These are phyloP conservation scores for Penicillium maclennaniae DNA, from an alignment of 495 filamentous ascomycete genomes.

Conservation along the genomic window DNA sequence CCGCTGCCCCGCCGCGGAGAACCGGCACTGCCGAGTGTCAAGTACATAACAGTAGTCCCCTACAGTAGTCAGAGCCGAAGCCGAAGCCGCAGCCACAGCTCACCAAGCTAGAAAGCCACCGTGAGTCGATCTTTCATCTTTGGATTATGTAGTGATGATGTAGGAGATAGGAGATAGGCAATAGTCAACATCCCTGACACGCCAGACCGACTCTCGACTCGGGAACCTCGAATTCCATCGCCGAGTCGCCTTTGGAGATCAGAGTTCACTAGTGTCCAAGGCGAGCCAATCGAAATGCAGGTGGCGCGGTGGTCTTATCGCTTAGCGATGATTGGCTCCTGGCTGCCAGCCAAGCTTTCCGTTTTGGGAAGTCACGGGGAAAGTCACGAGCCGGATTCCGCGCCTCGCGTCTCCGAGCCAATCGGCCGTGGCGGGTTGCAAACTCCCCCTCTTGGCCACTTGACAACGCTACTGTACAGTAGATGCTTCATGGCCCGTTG, in stretches of 20 bases:
- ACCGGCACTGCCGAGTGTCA: too few species aligned
- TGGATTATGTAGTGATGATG: neutral
- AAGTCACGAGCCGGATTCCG: neutral
- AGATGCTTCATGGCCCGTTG: too few species aligned
- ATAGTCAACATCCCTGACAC: neutral
- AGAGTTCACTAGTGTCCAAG: constrained; percentile 1
- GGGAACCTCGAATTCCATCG: too few species aligned
- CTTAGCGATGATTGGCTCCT: neutral
- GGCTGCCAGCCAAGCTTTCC: neutral
- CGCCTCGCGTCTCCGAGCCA: neutral
- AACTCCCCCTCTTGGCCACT: neutral
- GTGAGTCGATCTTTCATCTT: too few species aligned
- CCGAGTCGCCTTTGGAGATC: neutral
- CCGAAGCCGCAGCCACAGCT: too few species aligned
- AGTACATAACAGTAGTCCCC: too few species aligned
- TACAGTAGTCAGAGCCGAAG: too few species aligned
- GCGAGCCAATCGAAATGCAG: constrained; percentile 1
- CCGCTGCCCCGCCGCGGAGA: neutral
- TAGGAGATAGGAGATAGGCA: neutral
- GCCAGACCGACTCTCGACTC: neutral
- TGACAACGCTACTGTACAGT: neutral
- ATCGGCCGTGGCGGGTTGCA: neutral
- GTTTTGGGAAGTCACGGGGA: neutral
- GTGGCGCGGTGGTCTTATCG: constrained; percentile 17
- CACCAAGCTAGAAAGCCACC: too few species aligned